Percentiles rank a stretch among this genome's conserved stretches.
Evolutionary conservation across 2,329 filamentous ascomycete species (phyloP).

Genomic region (Didymella keratinophila): DNA sequence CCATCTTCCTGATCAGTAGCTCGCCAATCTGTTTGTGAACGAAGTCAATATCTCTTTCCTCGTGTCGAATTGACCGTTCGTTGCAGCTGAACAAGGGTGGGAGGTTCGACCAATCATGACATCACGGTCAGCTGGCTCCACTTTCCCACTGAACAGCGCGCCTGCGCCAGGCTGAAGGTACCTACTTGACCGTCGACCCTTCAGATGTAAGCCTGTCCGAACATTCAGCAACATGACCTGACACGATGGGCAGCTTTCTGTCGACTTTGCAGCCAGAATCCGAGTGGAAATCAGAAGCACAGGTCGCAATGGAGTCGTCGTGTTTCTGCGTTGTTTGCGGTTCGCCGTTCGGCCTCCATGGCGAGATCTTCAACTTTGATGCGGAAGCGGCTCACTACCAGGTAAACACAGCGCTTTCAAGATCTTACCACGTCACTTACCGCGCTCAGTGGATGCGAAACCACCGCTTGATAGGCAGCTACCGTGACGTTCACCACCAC

Average conservation of each 20-base stretch:
- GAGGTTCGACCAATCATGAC: neutral
- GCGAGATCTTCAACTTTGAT: conserved; percentile 33
- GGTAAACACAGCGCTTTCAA: neutral
- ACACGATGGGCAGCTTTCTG: conserved; percentile 26
- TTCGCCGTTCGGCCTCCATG: conserved; percentile 36
- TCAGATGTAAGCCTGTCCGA: neutral
- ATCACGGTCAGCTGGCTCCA: neutral
- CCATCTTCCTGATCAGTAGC: no score
- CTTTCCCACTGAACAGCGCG: neutral
- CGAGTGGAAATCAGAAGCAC: conserved; percentile 29
- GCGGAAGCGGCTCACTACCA: conserved; percentile 28
- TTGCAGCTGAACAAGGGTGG: neutral
- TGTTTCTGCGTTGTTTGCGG: conserved; percentile 41
- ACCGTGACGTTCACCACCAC: conserved; percentile 11
- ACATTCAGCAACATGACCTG: neutral
- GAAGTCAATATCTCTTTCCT: no score
- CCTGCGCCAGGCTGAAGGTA: neutral
- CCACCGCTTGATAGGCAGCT: conserved; percentile 31
- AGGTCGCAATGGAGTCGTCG: conserved; percentile 32
- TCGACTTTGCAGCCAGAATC: conserved; percentile 22
- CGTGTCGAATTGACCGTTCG: neutral
- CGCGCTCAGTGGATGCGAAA: conserved; percentile 35
- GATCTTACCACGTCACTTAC: neutral
- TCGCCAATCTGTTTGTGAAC: no score
- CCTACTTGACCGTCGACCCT: neutral